Conservation (phyloP, 2,329 filamentous ascomycete genomes). For the Aspergillus brasiliensis region DNA sequence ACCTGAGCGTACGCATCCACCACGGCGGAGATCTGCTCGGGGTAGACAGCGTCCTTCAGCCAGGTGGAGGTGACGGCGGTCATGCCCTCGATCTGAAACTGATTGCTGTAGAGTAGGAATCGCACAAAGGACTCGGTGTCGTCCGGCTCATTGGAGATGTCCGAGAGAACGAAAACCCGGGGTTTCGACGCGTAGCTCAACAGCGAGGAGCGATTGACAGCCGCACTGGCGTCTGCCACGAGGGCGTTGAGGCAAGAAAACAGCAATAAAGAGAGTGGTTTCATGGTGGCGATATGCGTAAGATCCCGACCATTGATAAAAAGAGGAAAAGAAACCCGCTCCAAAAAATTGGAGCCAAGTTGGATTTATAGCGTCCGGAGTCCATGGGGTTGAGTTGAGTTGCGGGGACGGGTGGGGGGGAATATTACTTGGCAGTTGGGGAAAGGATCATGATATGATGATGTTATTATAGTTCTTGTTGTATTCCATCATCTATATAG, state of each 20-base stretch:
- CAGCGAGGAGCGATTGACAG: background rate
- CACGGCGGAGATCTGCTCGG: constrained; percentile 49
- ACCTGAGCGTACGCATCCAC: constrained; percentile 49
- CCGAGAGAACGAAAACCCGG: constrained; percentile 43
- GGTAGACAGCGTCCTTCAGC: constrained; percentile 45
- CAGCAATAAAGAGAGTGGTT: background rate
- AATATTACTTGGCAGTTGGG: no score
- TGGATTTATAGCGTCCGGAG: no score
- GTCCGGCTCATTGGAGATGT: constrained; percentile 52
- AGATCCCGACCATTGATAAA: no score
- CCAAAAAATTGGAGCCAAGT: no score
- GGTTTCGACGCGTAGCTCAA: background rate
- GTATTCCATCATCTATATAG: no score
- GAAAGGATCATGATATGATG: no score
- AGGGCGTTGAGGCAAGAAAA: background rate
- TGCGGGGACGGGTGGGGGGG: no score
- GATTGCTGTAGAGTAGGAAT: constrained; percentile 48
- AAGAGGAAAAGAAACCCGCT: no score
- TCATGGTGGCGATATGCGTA: background rate
- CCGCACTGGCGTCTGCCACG: background rate
- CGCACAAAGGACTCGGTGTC: constrained; percentile 41
- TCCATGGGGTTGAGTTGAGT: no score
- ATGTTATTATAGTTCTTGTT: no score
- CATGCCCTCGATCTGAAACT: constrained; percentile 51
- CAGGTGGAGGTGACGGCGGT: constrained; percentile 52